Base-by-base conservation (phyloP, 2,329 filamentous ascomycete species). In the Neopestalotiopsis sp. region DNA sequence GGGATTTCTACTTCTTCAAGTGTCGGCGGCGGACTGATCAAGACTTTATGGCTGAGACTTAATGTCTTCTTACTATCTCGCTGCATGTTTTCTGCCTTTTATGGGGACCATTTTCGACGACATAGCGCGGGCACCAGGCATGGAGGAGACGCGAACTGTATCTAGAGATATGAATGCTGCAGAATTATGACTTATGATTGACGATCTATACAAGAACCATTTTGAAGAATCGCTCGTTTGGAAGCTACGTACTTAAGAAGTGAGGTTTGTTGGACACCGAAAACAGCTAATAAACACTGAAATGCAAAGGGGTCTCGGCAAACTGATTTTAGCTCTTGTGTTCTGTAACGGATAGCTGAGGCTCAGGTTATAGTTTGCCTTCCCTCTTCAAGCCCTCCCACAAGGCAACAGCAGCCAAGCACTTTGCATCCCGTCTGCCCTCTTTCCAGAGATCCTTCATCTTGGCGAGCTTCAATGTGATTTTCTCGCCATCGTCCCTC, bases 401-500 rank as follows among this genome's bases (percentile, higher is more conserved):
- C 20, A 91, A 75, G 14, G 88, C 87, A 75, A 89, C 77, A 4
- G 89, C 89, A 20, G 84, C 82, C 62, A 91, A 81, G n/a, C 86
- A 85, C 78, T 91, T 91, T 1, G 85, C 84, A 74, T 91, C 89
- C 20, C 87, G 81, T 0, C 83, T 85, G 0, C 86, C 89, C 73
- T 86, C 87, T 70, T 78, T 82, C 89, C 88, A 91, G 9, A 89
- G 79, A 71, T 90, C 82, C 72, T 81, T 79, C 80, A 90, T 81
- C 59, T 79, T 84, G 13, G 91, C 86, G 34, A 91, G 75, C 78
- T 87, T 89, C 68, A 91, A 78, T 12, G 87, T 89, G 71, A 91
- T 91, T 80, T 83, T 89, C 80, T 91, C 89, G 1, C 88, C 88
- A 9, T 89, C 75, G 5, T 86, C 83, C 65, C 88, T 81, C 73